Evolutionary conservation across 139 green algal species (phyloP), one percentile per base, ranked within the genome.

Genomic region (Desmodesmus armatus): DNA sequence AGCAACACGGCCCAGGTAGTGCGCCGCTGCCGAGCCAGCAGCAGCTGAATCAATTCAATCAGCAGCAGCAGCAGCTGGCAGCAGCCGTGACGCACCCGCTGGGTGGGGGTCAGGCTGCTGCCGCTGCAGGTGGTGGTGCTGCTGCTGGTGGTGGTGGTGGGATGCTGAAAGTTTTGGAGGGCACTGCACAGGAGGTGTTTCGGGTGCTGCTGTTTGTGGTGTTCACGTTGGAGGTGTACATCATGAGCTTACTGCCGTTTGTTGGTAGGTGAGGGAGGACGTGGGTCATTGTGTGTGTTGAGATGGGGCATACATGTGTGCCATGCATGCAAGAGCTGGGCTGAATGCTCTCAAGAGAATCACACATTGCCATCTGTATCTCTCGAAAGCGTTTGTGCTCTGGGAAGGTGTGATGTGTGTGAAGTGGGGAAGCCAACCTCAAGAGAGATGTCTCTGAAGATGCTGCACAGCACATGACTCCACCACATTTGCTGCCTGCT

Each of bases 131-230:
- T 58, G 17, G 40, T 49, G 78, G 47, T n/a, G 80, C 53, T 58
- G 75, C 33, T 1, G 55, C 25, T 39, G 66, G 75, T 37, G 51
- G 65, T 55, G 41, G 21, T 29, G 55, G 81, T 47, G 47, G 55
- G 44, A 78, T 86, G 67, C 55, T 78, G 67, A 7, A 23, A 27
- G 67, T 71, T 31, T 47, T 90, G 49, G 87, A 93, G 67, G 87
- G 78, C 37, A 83, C 92, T 40, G 93, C 91, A 0, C 90, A 96
- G 80, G 91, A 96, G 87, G 67, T 95, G 76, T 96, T 94, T 76
- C 81, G 92, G 0, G 81, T 94, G 39, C 78, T 92, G 53, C 88
- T 97, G 21, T 95, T 95, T n/a, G 41, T 81, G 13, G 82, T 95
- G 1, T 92, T 96, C 71, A 92, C 93, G 31, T 23, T 87, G 11